Evolutionary conservation across 805 yeast species (phyloP).

Genomic region (Zygosaccharomyces bailii): DNA sequence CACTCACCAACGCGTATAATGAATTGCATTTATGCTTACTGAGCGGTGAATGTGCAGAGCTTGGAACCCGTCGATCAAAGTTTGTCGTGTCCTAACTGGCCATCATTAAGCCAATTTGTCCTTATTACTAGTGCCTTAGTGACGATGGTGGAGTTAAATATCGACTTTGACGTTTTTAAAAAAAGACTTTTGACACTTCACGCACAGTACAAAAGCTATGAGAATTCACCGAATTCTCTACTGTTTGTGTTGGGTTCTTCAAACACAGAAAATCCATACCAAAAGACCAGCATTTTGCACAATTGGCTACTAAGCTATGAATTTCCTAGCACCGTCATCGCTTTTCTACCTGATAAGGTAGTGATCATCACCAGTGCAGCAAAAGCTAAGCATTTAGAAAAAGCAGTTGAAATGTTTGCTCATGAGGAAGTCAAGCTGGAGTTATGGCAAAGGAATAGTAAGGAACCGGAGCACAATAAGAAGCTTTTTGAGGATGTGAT

Average conservation of each 20-base stretch:
- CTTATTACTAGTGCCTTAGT: neutral
- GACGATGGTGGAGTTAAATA: slow-evolving; percentile 33
- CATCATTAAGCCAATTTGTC: neutral
- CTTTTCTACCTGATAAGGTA: slow-evolving; percentile 55
- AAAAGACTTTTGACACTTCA: slow-evolving; percentile 31
- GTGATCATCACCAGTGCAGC: slow-evolving; percentile 74
- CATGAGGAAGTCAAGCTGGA: slow-evolving; percentile 49
- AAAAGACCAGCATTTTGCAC: slow-evolving; percentile 80
- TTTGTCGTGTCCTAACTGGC: neutral
- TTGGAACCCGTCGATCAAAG: neutral
- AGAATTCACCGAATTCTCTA: slow-evolving; percentile 42
- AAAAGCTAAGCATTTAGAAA: slow-evolving; percentile 69
- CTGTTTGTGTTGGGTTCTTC: slow-evolving; percentile 78
- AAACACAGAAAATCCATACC: slow-evolving; percentile 85
- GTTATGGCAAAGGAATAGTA: slow-evolving; percentile 68
- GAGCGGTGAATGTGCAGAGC: neutral
- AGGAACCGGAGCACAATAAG: slow-evolving; percentile 74
- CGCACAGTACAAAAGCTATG: slow-evolving; percentile 27
- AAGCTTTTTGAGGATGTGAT: slow-evolving; percentile 57
- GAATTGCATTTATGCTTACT: neutral
- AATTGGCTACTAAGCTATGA: slow-evolving; percentile 93
- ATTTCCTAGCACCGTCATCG: slow-evolving; percentile 85
- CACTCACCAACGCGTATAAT: neutral
- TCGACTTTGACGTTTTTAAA: slow-evolving; percentile 30
- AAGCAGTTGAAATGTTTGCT: slow-evolving; percentile 35